These are phyloP conservation scores for Akanthomyces muscarius DNA, from an alignment of 2,329 filamentous ascomycete species.

Conservation along the genomic window DNA sequence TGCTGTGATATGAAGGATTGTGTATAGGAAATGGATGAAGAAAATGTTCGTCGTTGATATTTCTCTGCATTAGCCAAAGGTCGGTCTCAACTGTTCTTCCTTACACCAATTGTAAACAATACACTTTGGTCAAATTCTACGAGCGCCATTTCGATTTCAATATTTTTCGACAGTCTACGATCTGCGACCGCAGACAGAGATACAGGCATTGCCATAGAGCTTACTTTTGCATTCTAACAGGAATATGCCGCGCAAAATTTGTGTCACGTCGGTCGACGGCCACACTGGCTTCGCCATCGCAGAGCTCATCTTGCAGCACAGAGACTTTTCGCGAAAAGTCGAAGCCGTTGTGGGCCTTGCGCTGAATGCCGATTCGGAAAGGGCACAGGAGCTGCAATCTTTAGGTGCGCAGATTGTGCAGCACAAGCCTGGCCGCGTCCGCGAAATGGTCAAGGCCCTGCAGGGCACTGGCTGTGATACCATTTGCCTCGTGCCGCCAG, in stretches of 20 bases:
- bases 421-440: conserved; percentile 39
- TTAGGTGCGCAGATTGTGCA: conserved; percentile 40
- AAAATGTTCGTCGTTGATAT: too few species aligned
- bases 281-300: conserved; percentile 49
- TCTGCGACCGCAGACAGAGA: too few species aligned
- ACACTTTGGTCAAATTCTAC: too few species aligned
- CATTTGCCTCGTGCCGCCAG: conserved; percentile 46
- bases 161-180: too few species aligned
- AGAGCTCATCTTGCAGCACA: conserved; percentile 43
- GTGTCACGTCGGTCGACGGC: conserved; percentile 46
- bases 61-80: too few species aligned
- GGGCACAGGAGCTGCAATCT: conserved; percentile 26
- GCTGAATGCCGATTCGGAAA: conserved; percentile 35
- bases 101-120: too few species aligned
- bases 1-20: too few species aligned
- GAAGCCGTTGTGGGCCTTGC: conserved; percentile 39
- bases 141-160: too few species aligned
- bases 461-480: conserved; percentile 42
- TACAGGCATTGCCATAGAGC: too few species aligned
- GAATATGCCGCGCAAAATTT: conserved; percentile 48
- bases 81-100: too few species aligned
- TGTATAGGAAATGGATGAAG: too few species aligned
- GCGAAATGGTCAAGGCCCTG: conserved; percentile 36
- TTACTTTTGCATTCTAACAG: too few species aligned
- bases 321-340: conserved; percentile 39